phyloP scores from a whole-genome alignment of 139 green algal species.

The Micromonas commoda region DNA sequence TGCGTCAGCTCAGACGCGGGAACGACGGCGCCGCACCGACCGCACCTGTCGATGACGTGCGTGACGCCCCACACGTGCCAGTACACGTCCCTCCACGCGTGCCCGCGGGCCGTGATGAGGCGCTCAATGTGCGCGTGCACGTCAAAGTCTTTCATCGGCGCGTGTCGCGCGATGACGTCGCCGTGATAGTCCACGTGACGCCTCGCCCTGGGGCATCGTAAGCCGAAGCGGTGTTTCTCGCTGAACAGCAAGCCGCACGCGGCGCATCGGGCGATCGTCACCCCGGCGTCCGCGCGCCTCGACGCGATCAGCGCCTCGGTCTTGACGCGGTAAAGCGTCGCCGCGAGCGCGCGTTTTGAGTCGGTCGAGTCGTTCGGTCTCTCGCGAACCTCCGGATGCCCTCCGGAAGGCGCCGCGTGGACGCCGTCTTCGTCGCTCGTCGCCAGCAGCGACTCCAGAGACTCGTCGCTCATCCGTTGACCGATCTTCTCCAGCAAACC shows the following conservation, averaged over 20 bases:
- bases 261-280: neutral
- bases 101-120: neutral
- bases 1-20: neutral
- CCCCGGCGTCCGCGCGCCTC: neutral
- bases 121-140: neutral
- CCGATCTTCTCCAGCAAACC: too few species aligned
- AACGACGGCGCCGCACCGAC: neutral
- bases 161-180: neutral
- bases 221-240: neutral
- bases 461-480: too few species aligned
- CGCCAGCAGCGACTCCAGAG: too few species aligned
- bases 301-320: neutral
- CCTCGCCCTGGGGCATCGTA: neutral
- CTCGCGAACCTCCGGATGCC: too few species aligned
- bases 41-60: neutral
- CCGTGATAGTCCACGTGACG: neutral
- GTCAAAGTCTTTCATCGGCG: neutral
- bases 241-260: neutral
- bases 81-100: neutral
- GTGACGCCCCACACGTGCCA: neutral
- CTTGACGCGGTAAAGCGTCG: neutral
- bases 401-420: too few species aligned
- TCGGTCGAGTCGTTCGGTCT: too few species aligned
- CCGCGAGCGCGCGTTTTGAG: neutral
- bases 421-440: too few species aligned